Evolutionary conservation across 495 filamentous ascomycete genomes (phyloP), one percentile per base, ranked within the genome.

Genomic region (Friedmanniomyces simplex): DNA sequence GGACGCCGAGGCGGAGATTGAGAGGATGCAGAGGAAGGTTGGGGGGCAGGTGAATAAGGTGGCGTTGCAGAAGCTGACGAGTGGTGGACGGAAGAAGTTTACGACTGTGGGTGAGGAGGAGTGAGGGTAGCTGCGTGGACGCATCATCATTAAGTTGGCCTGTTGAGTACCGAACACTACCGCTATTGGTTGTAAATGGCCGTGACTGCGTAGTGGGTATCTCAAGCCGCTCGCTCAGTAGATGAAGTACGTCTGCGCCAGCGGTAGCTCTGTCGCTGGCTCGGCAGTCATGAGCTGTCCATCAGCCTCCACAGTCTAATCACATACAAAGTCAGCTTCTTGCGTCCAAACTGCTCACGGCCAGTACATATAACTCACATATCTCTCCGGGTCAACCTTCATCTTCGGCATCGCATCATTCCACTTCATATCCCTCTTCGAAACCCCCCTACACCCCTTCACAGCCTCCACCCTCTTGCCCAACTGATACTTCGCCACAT

Each of bases 11-110:
- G 88, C 90, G 68, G 89, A 96, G 74, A 91, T 99, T 65, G 83
- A 85, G 70, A 88, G 86, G 70, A 95, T 99, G 86, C 87, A 91
- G 70, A 85, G 87, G 78, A 99, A 95, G 78, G 85, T 90, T 65
- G 84, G 87, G 47, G 81, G 83, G 52, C 90, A 97, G 74, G 78
- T 82, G 64, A 85, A 90, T 74, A 89, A 87, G 72, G 83, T 97
- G 65, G 86, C 88, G 65, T 72, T 95, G 69, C 89, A 91, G 71
- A 82, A 85, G 69, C 82, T 96, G 65, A 90, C 85, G 59, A 86
- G 85, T 68, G 75, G 74, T 60, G 86, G 86, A 60, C 85, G 89
- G 63, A 94, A 85, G 71, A 95, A 89, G 74, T 88, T 96, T 72
- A 88, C 79, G 72, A 82, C 93, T 74, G 86, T 76, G 69, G 82